Evolutionary conservation across 768 basidiomycete species (phyloP).

Genomic region (Lanmaoa rubissima): DNA sequence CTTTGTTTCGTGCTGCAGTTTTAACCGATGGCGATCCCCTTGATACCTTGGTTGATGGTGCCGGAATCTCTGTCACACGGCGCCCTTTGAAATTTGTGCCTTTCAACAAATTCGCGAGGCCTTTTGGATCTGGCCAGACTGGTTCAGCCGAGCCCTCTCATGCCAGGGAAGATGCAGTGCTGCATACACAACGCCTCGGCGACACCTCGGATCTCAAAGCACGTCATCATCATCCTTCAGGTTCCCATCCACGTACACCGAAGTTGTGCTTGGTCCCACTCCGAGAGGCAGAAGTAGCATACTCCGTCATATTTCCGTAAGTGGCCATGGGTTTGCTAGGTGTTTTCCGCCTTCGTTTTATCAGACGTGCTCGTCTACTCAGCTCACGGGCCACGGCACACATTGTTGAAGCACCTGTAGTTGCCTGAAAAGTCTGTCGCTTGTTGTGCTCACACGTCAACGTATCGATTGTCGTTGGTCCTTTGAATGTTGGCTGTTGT

Average conservation of each 20-base stretch:
- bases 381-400: not conserved
- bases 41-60: conserved; percentile 11
- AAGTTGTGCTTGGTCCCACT: conserved; percentile 23
- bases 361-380: not conserved
- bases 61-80: conserved; percentile 11
- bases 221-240: not conserved
- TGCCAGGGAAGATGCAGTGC: not conserved
- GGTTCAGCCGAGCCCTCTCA: not conserved
- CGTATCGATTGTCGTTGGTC: not conserved
- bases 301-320: conserved; percentile 28
- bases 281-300: conserved; percentile 28
- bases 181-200: not conserved
- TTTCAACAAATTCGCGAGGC: conserved; percentile 19
- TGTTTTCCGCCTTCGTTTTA: not conserved
- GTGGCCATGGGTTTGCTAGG: not conserved
- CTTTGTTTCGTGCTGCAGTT: conserved; percentile 28
- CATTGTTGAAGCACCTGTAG: not conserved
- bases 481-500: not conserved
- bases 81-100: conserved; percentile 31
- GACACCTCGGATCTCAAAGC: not conserved
- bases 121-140: not conserved
- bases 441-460: not conserved
- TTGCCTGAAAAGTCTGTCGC: not conserved
- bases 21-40: conserved; percentile 26
- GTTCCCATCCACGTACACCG: conserved; percentile 11